Evolutionary conservation across 495 filamentous ascomycete species (phyloP).

Genomic region (Parathielavia hyrcaniae): DNA sequence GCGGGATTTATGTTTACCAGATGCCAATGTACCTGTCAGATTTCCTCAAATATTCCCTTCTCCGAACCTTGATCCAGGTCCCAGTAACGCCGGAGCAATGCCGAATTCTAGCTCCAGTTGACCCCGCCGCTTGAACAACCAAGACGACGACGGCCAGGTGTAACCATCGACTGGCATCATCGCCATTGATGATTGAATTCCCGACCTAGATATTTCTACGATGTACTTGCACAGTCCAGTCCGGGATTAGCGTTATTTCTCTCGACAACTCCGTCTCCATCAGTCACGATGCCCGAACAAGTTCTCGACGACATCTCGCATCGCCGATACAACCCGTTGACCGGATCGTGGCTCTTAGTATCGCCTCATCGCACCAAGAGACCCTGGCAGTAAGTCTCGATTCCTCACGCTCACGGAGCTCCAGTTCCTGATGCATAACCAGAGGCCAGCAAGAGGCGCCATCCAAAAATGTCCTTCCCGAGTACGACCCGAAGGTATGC

Average conservation of each 20-base stretch:
- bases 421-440: background rate
- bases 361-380: conserved; percentile 94
- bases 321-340: conserved; percentile 84
- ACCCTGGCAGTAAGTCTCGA: conserved; percentile 82
- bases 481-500: conserved; percentile 67
- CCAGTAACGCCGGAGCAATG: background rate
- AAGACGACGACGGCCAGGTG: background rate
- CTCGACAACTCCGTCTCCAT: background rate
- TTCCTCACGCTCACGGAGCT: too few species aligned
- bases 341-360: conserved; percentile 84
- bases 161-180: background rate
- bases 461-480: conserved; percentile 67
- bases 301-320: conserved; percentile 97
- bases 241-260: background rate
- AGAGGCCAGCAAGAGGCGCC: conserved; percentile 89
- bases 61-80: background rate
- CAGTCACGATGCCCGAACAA: conserved; percentile 44
- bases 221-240: background rate
- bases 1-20: background rate
- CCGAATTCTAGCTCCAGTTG: background rate
- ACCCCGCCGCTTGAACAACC: background rate
- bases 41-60: background rate
- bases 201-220: background rate
- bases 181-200: background rate
- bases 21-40: background rate